These are phyloP conservation scores for Limnanthes douglasii DNA, from an alignment of 345 rosid species.

Conservation along the genomic window DNA sequence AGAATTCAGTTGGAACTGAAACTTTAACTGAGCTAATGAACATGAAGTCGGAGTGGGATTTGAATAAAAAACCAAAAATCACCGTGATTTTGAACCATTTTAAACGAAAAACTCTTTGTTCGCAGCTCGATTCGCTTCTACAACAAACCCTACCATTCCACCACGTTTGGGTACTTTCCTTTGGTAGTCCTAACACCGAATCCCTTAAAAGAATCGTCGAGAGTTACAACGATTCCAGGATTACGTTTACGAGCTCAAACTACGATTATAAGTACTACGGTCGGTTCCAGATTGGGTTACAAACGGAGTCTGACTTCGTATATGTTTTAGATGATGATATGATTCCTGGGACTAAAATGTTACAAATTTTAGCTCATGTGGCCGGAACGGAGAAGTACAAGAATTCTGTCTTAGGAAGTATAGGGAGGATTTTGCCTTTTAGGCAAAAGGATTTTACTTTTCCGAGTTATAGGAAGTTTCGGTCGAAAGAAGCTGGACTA, in stretches of 20 bases:
- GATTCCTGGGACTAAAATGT: conserved; percentile 93
- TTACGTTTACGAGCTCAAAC: conserved; percentile 84
- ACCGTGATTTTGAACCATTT: conserved; percentile 90
- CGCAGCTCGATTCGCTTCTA: conserved; percentile 79
- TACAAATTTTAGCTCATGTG: conserved; percentile 86
- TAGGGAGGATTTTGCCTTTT: conserved; percentile 91
- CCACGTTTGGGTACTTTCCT: conserved; percentile 89
- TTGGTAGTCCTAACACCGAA: conserved; percentile 73
- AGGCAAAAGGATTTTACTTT: conserved; percentile 89
- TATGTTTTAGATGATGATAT: conserved; percentile 84
- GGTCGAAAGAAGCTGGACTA: conserved; percentile 92
- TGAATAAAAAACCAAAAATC: conserved; percentile 40
- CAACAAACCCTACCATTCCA: conserved; percentile 86
- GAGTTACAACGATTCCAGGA: conserved; percentile 74
- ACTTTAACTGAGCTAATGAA: conserved; percentile 52
- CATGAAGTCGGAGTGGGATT: conserved; percentile 79
- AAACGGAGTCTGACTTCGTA: conserved; percentile 83
- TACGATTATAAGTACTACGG: conserved; percentile 97
- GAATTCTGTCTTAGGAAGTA: conserved; percentile 90
- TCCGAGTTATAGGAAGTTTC: conserved; percentile 84
- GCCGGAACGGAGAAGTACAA: conserved; percentile 88
- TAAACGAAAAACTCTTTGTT: conserved; percentile 89
- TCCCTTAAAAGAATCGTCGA: conserved; percentile 55
- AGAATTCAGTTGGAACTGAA: conserved; percentile 46
- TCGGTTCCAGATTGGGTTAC: conserved; percentile 90